Evolutionary conservation across 2,329 filamentous ascomycete species (phyloP), one percentile per base, ranked within the genome.

Genomic region (Ceratocystiopsis sp.): DNA sequence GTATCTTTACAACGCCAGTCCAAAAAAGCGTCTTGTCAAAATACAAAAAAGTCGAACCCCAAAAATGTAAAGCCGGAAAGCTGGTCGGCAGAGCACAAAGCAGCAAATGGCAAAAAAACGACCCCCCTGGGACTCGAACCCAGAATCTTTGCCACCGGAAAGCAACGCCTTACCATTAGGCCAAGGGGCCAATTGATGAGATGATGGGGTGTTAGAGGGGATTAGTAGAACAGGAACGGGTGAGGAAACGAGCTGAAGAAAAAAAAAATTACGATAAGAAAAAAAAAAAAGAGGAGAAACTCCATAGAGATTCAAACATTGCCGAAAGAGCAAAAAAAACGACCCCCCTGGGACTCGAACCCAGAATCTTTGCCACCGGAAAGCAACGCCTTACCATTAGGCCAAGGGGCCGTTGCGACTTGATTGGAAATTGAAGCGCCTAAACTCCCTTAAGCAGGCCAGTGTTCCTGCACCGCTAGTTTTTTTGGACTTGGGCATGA

Each of bases 291-390:
- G 21, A 38, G 29, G n/a, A 25, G 38, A 35, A 21, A 14, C 5
- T 12, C 17, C 16, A 3, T 3, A 25, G 3, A 16, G 19, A 35
- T 7, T 29, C 7, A 2, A 29, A n/a, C n/a, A n/a, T n/a, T n/a
- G n/a, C n/a, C n/a, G n/a, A n/a, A n/a, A 46, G 33, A 41, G 17
- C 60, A 10, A 72, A 55, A 15, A 43, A 45, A 43, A 34, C 48
- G 48, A 50, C 43, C 49, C 46, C 43, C 48, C 47, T 48, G 46
- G 48, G 48, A 50, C 47, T 51, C 50, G 50, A 51, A 51, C 48
- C 48, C 46, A 48, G 47, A 51, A 48, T 46, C 50, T 51, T 46
- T 50, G 47, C 47, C 50, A 49, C 45, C 46, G 48, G 48, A 51
- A 50, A 49, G 48, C 47, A 50, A 50, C 46, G 49, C 48, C 42